Base-by-base conservation (phyloP, 2,329 filamentous ascomycete genomes). In the Dothideomycetes sp. region DNA sequence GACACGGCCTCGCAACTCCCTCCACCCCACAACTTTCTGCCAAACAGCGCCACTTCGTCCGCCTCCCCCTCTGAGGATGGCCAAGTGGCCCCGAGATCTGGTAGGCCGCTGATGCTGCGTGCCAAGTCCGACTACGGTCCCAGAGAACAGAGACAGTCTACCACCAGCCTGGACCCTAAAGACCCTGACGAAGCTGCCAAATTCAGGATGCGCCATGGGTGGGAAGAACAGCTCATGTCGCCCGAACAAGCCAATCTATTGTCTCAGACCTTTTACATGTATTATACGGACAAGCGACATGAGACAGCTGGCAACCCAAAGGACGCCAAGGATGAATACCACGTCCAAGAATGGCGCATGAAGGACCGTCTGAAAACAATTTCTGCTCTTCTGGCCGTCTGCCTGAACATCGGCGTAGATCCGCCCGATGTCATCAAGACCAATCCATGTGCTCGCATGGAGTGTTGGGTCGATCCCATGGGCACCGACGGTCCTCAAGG, bases 241-340 rank as follows among this genome's bases (percentile, higher is more conserved):
- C 84, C 87, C 51, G 86, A 94, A 56, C 88, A 93, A 54, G 82
- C 93, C 52, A 82, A 83, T 43, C 75, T 87, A 50, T 70, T 94
- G 48, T 85, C 83, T 38, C 87, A 82, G 58, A 93, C 86, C 51
- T 98, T 94, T 78, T 96, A 94, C 69, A 96, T 96, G 89, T 98
- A 98, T 65, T 98, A 84, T 63, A 95, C 89, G 48, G 91, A 98
- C 63, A 96, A 96, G 64, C 82, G 89, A 39, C 91, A 98, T 64
- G 91, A 96, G 60, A 91, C 86, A 16, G 89, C 86, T 24, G 91
- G 87, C 16, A 86, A 88, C 51, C 85, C 87, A 12, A 85, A 87
- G 57, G 52, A 59, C 30, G 48, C 53, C 5, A 53, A 50, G 42
- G 49, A 47, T 20, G 41, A 44, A 7, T 45, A 45, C 29, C 49